Evolutionary conservation across 805 yeast genomes (phyloP), one percentile per base, ranked within the genome.

Genomic region (Clavispora phyllophila): DNA sequence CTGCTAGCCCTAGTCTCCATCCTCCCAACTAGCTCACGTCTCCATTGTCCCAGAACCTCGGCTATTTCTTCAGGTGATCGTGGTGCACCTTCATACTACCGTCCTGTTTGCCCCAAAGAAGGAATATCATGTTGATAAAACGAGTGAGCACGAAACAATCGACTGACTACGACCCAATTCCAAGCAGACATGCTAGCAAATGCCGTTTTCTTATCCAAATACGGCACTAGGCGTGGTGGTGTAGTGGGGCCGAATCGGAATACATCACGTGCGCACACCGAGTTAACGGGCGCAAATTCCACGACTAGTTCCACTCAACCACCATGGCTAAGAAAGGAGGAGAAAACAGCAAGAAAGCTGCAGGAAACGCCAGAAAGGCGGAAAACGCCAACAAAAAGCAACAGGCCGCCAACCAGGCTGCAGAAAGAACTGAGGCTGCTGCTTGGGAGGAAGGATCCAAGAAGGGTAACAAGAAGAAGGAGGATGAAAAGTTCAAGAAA

Each of bases 391-490:
- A 66, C 51, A 72, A 73, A 55, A 82, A 82, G 62, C 66, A 70
- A 37, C 73, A 70, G 29, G 84, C 69, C 10, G 76, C 70, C n/a
- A 70, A 63, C 2, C 70, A 68, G 5, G 66, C 64, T 20, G 60
- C 56, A 6, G 82, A 70, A 33, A 76, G 74, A 1, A 75, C 63
- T 1, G 90, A 85, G 53, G 81, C 76, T 23, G 72, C 73, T 13
- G 71, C 76, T 48, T 85, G 93, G 93, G 78, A 75, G 3, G 71
- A 81, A 18, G 95, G 93, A 25, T 54, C 87, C 20, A 85, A 85
- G 68, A 79, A 79, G 57, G 77, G 75, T 27, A 77, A 73, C 61
- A 76, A 79, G 67, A 87, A 86, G 73, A 81, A 81, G 62, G 82
- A 77, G 41, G 85, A 77, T 18, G 82, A 77, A 13, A 79, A 75